These are phyloP conservation scores for Kluyveromyces sp. DNA, from an alignment of 1,139 yeast genomes.

Conservation along the genomic window DNA sequence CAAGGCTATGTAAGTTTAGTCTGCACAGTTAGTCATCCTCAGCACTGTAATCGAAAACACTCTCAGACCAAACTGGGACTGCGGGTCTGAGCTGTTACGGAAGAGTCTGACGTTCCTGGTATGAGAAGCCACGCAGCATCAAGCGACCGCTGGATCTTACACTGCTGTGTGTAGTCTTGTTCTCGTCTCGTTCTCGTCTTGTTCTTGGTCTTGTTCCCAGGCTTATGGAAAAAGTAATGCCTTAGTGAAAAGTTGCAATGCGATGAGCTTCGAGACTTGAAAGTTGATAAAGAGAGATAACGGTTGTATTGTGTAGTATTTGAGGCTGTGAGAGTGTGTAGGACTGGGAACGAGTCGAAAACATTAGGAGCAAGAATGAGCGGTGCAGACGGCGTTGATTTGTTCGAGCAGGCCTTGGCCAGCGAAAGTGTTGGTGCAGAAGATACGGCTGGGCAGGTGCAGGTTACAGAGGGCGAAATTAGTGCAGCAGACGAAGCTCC, in stretches of 20 bases:
- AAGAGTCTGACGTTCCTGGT: no score
- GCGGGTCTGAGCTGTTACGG: no score
- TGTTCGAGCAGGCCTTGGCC: conserved; percentile 3
- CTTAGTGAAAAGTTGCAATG: conserved; percentile 1
- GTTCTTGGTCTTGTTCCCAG: background rate
- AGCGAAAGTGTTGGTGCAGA: background rate
- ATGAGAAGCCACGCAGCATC: no score
- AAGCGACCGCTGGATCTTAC: no score
- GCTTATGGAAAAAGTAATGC: no score
- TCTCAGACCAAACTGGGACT: no score
- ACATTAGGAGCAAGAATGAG: background rate
- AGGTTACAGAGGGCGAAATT: background rate
- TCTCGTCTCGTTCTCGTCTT: background rate
- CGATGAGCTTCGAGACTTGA: background rate
- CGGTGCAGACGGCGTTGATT: background rate
- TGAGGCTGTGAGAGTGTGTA: background rate
- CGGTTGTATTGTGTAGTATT: background rate
- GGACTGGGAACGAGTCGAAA: background rate
- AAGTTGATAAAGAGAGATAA: background rate
- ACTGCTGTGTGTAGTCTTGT: no score
- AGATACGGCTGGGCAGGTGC: background rate
- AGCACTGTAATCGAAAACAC: no score
- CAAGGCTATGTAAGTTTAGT: no score
- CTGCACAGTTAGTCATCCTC: no score
- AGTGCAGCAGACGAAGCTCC: background rate